Percentiles rank a stretch among this genome's conserved stretches.
These are phyloP conservation scores for Fusarium humuli DNA, from an alignment of 2,329 filamentous ascomycete genomes.

Conservation along the genomic window DNA sequence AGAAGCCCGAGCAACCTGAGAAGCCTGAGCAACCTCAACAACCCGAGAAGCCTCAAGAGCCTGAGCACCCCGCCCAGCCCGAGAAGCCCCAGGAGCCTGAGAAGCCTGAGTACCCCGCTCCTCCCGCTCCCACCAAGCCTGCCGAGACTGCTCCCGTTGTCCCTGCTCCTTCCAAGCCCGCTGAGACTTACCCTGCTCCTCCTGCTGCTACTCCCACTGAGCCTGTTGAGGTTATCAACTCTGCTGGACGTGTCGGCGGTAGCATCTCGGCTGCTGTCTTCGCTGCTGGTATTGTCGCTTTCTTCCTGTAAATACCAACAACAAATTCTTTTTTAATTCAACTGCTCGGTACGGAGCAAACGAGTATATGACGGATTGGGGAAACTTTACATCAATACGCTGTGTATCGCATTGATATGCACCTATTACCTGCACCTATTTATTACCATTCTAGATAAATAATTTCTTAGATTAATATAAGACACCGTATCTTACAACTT, in stretches of 20 bases:
- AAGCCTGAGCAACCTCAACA: slow-evolving; percentile 1
- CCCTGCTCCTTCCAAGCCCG: neutral
- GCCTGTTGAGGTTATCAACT: slow-evolving; percentile 9
- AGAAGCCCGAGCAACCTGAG: slow-evolving; percentile 7
- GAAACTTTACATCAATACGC: slow-evolving; percentile 18
- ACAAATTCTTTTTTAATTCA: neutral
- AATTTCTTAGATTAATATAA: slow-evolving; percentile 26
- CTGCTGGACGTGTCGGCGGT: slow-evolving; percentile 26
- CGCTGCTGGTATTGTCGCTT: slow-evolving; percentile 27
- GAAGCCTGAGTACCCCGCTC: neutral
- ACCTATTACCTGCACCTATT: slow-evolving; percentile 27
- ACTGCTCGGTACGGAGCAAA: slow-evolving; percentile 20
- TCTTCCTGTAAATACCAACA: slow-evolving; percentile 27
- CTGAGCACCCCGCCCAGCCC: slow-evolving; percentile 5
- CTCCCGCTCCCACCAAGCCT: slow-evolving; percentile 15
- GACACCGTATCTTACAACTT: neutral
- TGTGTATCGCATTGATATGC: slow-evolving; percentile 17
- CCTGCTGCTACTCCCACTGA: neutral
- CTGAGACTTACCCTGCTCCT: neutral
- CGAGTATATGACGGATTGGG: slow-evolving; percentile 19
- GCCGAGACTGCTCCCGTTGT: slow-evolving; percentile 9
- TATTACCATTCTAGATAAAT: slow-evolving; percentile 16
- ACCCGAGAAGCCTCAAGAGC: slow-evolving; percentile 3
- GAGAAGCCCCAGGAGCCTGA: slow-evolving; percentile 5
- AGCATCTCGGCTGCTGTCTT: slow-evolving; percentile 17